Conservation (phyloP, 768 basidiomycete genomes). For the Mycena vulgaris region DNA sequence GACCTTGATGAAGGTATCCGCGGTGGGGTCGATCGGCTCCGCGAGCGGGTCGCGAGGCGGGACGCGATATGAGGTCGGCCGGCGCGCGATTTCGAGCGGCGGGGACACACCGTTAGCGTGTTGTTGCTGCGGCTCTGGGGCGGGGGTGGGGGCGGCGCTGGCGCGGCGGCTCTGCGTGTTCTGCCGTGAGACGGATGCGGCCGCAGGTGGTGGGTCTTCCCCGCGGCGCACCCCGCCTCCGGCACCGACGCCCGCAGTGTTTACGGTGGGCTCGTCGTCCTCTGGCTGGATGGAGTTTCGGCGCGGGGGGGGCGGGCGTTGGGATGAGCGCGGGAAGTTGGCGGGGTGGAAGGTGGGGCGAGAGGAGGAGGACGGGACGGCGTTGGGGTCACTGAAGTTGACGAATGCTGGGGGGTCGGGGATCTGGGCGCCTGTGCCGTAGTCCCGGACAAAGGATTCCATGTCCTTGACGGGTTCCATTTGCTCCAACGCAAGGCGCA, state of each 20-base stretch:
- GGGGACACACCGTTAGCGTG: constrained; percentile 36
- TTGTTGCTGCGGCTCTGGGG: constrained; percentile 21
- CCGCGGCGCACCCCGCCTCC: constrained; percentile 65
- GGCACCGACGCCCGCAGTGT: constrained; percentile 82
- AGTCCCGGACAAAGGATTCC: constrained; percentile 89
- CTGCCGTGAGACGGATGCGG: constrained; percentile 48
- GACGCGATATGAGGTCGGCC: constrained; percentile 46
- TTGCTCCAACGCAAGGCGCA: constrained; percentile 89
- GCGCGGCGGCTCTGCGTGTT: constrained; percentile 47
- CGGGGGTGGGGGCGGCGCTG: constrained; percentile 31
- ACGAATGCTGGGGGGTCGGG: constrained; percentile 92
- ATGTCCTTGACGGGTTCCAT: constrained; percentile 92
- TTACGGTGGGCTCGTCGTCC: constrained; percentile 66
- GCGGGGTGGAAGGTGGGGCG: constrained; percentile 72
- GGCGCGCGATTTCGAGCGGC: constrained; percentile 36
- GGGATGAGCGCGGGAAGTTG: constrained; percentile 63
- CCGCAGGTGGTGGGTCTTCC: constrained; percentile 49
- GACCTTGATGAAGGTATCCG: constrained; percentile 79
- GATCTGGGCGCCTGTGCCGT: constrained; percentile 90
- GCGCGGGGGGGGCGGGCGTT: constrained; percentile 53
- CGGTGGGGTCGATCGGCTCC: constrained; percentile 75
- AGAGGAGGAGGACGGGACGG: constrained; percentile 72
- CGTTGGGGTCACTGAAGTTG: constrained; percentile 81
- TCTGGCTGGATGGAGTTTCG: constrained; percentile 44
- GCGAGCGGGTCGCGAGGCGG: constrained; percentile 63